phyloP scores from a whole-genome alignment of 1,284 basidiomycete species.

The Neolentinus lepideus region DNA sequence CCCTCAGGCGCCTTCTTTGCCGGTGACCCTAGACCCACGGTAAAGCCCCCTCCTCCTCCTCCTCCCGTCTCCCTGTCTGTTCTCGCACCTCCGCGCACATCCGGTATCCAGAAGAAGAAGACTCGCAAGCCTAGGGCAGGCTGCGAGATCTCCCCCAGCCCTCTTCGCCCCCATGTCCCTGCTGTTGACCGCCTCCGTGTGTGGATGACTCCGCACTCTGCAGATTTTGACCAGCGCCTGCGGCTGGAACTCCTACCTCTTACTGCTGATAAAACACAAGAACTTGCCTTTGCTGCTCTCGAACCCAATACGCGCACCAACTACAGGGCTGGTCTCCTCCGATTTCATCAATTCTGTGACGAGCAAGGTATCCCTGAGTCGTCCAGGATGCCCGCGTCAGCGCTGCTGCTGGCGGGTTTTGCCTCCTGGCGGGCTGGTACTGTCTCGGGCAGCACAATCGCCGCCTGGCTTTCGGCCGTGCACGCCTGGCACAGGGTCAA shows the following conservation, averaged over 20 bases:
- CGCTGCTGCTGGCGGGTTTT: conserved; percentile 9
- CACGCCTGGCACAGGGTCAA: conserved; percentile 21
- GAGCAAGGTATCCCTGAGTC: conserved; percentile 2
- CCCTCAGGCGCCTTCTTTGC: too few species aligned
- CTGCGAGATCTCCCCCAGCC: neutral
- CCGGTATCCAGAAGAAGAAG: neutral
- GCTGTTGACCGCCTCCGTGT: neutral
- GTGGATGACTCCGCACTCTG: neutral
- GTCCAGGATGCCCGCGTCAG: conserved; percentile 10
- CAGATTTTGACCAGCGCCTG: neutral
- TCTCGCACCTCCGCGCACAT: neutral
- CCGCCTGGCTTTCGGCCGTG: conserved; percentile 18
- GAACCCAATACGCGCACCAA: neutral
- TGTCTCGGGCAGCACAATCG: conserved; percentile 13
- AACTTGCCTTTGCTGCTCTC: neutral
- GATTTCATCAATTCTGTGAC: conserved; percentile 11
- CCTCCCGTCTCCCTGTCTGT: neutral
- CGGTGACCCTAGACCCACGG: too few species aligned
- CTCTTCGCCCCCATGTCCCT: neutral
- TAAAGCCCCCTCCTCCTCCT: too few species aligned
- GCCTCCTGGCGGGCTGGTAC: conserved; percentile 14
- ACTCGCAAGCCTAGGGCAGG: neutral
- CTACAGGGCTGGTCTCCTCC: conserved; percentile 11
- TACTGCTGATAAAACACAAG: neutral
- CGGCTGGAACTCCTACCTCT: neutral